Evolutionary conservation across 2,329 filamentous ascomycete species (phyloP).

Genomic region (Botrytis squamosa): DNA sequence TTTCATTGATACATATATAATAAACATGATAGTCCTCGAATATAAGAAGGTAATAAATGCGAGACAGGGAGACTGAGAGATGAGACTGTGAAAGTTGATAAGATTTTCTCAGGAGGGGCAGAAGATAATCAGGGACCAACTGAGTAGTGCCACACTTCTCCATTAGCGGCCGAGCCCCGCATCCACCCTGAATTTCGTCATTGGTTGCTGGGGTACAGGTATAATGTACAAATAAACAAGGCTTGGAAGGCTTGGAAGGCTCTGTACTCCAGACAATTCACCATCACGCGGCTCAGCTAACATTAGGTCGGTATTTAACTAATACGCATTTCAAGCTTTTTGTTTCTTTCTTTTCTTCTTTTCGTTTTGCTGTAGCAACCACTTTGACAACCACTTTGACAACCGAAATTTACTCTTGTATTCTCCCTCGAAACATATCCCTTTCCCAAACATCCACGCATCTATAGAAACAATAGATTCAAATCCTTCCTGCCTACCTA

Average conservation of each 20-base stretch:
- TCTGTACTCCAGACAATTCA: neutral
- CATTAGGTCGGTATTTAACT: neutral
- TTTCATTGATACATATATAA: neutral
- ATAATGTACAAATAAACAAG: neutral
- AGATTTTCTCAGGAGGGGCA: neutral
- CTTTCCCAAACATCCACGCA: neutral
- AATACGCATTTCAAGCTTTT: neutral
- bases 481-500: neutral
- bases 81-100: too few relatives aligned
- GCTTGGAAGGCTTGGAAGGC: neutral
- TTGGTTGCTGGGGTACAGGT: neutral
- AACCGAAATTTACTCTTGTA: neutral
- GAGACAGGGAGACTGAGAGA: neutral
- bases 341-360: neutral
- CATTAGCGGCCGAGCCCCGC: conserved; percentile 3
- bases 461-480: neutral
- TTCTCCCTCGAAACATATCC: too few relatives aligned
- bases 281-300: neutral
- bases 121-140: neutral
- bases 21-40: neutral
- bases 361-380: neutral
- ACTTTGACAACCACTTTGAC: too few relatives aligned
- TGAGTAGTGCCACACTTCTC: neutral
- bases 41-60: neutral
- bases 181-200: neutral